phyloP scores from a whole-genome alignment of 2,329 filamentous ascomycete genomes.

The Pseudonectria buxi region DNA sequence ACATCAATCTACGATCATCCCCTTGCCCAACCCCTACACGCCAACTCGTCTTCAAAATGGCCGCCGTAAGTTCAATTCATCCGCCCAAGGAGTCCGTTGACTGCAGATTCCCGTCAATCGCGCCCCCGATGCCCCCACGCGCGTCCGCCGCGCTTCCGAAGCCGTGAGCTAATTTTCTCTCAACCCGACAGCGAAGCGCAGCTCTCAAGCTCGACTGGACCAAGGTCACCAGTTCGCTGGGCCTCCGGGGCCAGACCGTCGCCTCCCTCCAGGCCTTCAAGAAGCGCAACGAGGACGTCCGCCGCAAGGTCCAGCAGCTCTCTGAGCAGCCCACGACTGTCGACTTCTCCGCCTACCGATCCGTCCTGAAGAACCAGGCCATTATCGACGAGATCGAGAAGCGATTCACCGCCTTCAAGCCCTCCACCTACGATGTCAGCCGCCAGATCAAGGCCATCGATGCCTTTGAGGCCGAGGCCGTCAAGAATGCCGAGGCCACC shows the following conservation, averaged over 20 bases:
- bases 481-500: conserved; percentile 95
- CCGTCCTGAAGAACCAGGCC: conserved; percentile 88
- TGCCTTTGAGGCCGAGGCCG: conserved; percentile 91
- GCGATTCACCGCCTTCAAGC: conserved; percentile 87
- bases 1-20: conserved; percentile 40
- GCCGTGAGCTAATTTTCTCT: conserved; percentile 49
- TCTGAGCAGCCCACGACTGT: conserved; percentile 77
- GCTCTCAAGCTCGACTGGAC: conserved; percentile 99
- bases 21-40: conserved; percentile 40
- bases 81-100: conserved; percentile 22
- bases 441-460: conserved; percentile 98
- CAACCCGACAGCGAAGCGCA: conserved; percentile 73
- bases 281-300: conserved; percentile 98
- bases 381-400: conserved; percentile 96
- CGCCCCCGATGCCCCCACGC: conserved; percentile 4
- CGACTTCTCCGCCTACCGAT: conserved; percentile 92
- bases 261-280: conserved; percentile 92
- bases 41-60: conserved; percentile 54
- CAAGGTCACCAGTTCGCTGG: conserved; percentile 88
- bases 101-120: conserved; percentile 11
- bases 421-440: conserved; percentile 81
- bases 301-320: conserved; percentile 82
- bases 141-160: conserved; percentile 14
- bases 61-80: conserved; percentile 52
- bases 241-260: conserved; percentile 91